Percentiles rank a stretch among this genome's conserved stretches.
Evolutionary conservation across 345 rosid genomes (phyloP).

Genomic region (Cardamine chenopodiifolia): DNA sequence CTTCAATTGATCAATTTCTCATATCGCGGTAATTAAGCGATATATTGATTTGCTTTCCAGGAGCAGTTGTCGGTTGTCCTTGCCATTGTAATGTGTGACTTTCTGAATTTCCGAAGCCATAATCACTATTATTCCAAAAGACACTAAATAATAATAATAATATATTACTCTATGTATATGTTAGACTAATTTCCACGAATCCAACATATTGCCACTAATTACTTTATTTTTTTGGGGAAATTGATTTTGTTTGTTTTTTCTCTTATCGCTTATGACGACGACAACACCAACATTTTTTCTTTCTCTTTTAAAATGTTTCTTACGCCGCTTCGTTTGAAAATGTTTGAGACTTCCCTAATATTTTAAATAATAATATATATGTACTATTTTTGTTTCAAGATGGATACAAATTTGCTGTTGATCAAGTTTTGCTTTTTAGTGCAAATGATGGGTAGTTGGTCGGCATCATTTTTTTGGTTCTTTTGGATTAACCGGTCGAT

Average conservation of each 20-base stretch:
- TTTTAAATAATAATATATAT: neutral
- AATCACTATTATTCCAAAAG: neutral
- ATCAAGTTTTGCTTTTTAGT: neutral
- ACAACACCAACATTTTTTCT: neutral
- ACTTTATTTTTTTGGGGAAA: neutral
- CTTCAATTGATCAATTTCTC: neutral
- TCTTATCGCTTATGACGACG: neutral
- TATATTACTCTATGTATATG: neutral
- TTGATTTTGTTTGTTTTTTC: neutral
- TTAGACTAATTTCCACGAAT: constrained; percentile 28
- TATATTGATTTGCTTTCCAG: neutral
- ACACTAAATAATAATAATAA: neutral
- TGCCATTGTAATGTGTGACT: neutral
- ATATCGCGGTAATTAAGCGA: constrained; percentile 2
- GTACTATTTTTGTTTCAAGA: neutral
- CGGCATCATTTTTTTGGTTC: neutral
- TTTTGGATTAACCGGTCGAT: too few relatives aligned
- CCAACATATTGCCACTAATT: neutral
- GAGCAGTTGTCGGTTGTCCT: constrained; percentile 32
- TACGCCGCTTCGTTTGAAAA: constrained; percentile 12
- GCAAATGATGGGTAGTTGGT: neutral
- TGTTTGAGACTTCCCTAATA: neutral
- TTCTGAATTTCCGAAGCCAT: constrained; percentile 4
- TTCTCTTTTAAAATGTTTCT: neutral
- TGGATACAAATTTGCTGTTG: neutral